Percentiles rank a stretch among this genome's conserved stretches.
phyloP scores from a whole-genome alignment of 768 basidiomycete species.

The Amanita thiersii region DNA sequence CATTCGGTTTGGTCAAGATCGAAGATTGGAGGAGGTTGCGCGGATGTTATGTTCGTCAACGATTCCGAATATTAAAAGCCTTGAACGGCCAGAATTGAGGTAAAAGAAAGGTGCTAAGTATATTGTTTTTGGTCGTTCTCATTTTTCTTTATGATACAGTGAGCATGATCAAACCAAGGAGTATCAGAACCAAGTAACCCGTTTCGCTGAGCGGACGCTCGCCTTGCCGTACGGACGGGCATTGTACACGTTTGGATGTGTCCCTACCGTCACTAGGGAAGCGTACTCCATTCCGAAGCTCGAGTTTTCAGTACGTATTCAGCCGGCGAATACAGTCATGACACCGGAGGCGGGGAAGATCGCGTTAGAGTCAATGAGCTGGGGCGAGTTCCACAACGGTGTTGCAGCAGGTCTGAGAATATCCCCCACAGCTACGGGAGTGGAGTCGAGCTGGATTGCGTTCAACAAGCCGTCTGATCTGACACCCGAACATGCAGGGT shows the following conservation, averaged over 20 bases:
- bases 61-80: slow-evolving; percentile 52
- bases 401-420: slow-evolving; percentile 88
- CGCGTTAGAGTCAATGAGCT: slow-evolving; percentile 60
- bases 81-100: slow-evolving; percentile 66
- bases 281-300: slow-evolving; percentile 75
- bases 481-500: slow-evolving; percentile 93
- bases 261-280: slow-evolving; percentile 67
- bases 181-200: slow-evolving; percentile 72
- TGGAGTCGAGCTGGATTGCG: slow-evolving; percentile 93
- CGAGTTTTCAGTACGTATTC: slow-evolving; percentile 66
- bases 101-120: slow-evolving; percentile 3
- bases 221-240: slow-evolving; percentile 86
- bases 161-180: slow-evolving; percentile 86
- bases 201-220: slow-evolving; percentile 83
- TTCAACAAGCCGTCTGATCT: slow-evolving; percentile 92
- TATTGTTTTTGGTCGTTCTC: neutral
- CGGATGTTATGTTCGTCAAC: slow-evolving; percentile 82
- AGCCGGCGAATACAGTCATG: slow-evolving; percentile 61
- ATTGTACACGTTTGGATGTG: slow-evolving; percentile 84
- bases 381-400: slow-evolving; percentile 99
- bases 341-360: slow-evolving; percentile 69
- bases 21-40: slow-evolving; percentile 84
- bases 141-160: slow-evolving; percentile 28
- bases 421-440: slow-evolving; percentile 58
- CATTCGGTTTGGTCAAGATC: slow-evolving; percentile 86